Conservation (phyloP, 345 rosid genomes). For the Brassica cretica region DNA sequence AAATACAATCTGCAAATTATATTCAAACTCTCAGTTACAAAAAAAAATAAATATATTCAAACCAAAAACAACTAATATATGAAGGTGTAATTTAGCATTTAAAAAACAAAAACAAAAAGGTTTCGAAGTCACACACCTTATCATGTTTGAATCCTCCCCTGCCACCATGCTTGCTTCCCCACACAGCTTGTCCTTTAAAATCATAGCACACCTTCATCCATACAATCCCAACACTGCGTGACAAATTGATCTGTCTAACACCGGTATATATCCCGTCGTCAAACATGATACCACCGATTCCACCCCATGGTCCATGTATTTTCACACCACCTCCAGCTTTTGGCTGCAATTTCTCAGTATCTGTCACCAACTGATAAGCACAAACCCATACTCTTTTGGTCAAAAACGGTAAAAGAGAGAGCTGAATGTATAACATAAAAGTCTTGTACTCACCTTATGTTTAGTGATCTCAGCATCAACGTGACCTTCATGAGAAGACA, state of each 20-base stretch:
- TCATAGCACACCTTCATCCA: constrained; percentile 69
- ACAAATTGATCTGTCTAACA: constrained; percentile 65
- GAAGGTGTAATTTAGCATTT: neutral
- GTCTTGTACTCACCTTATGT: constrained; percentile 47
- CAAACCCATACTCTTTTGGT: neutral
- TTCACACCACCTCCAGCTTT: constrained; percentile 47
- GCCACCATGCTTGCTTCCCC: constrained; percentile 97
- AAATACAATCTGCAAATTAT: constrained; percentile 58
- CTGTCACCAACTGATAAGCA: constrained; percentile 22
- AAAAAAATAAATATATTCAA: neutral
- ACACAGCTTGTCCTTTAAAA: constrained; percentile 63
- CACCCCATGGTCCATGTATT: constrained; percentile 89
- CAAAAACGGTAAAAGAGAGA: neutral
- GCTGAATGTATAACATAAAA: neutral
- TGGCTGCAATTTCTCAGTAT: constrained; percentile 38
- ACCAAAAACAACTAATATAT: constrained; percentile 10
- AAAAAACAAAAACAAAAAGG: neutral
- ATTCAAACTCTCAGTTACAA: neutral
- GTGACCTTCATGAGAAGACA: constrained; percentile 35
- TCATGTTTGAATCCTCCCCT: constrained; percentile 73
- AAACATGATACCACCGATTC: constrained; percentile 61
- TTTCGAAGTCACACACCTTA: constrained; percentile 45
- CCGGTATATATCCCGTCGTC: constrained; percentile 76
- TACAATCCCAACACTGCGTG: constrained; percentile 73
- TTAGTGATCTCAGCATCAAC: constrained; percentile 42